Base-by-base conservation (phyloP, 371 early-diverging fungal species). In the Rhizomucor pusillus region DNA sequence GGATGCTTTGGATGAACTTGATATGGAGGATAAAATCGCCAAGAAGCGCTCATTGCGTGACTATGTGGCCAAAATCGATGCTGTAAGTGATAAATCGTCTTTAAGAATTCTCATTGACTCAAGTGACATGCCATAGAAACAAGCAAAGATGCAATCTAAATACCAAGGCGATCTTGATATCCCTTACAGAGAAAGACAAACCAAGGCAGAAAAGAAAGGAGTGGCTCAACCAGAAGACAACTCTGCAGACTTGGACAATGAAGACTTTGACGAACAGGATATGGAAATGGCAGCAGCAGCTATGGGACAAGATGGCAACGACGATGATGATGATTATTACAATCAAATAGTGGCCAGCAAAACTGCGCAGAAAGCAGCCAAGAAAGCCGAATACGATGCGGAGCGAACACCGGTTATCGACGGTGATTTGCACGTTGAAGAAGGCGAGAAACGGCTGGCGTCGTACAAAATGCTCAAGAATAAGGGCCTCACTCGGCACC, bases 381-480 rank as follows among this genome's bases (percentile, higher is more conserved):
- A 80, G 64, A 52, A 68, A 50, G 73, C 66, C 14, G 63, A 58
- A 50, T 77, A 63, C 54, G 77, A 73, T 66, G 74, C 69, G 46
- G 65, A 40, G 19, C 63, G 69, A 48, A 63, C 62, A 62, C 70
- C 70, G 43, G 67, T 67, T 57, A 63, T 72, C 51, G 68, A 64
- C 23, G 71, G 77, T 18, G 70, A 73, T 29, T 61, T 69, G 6
- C 47, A 69, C 23, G 71, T 82, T 16, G 79, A 77, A 3, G 77
- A 65, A 35, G 84, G 79, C 56, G 71, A 78, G 44, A 95, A 96
- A 70, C 92, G 98, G 47, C 68, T 77, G 45, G 87, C 90, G 43
- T 86, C 84, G 46, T 94, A 90, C 76, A 83, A 89, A 64, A 98
- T 98, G 55, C 81, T 97, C 65, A 90, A 93, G 80, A 98, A 98